phyloP scores from a whole-genome alignment of 176 grass and related monocot species.

The Aegilops longissima region DNA sequence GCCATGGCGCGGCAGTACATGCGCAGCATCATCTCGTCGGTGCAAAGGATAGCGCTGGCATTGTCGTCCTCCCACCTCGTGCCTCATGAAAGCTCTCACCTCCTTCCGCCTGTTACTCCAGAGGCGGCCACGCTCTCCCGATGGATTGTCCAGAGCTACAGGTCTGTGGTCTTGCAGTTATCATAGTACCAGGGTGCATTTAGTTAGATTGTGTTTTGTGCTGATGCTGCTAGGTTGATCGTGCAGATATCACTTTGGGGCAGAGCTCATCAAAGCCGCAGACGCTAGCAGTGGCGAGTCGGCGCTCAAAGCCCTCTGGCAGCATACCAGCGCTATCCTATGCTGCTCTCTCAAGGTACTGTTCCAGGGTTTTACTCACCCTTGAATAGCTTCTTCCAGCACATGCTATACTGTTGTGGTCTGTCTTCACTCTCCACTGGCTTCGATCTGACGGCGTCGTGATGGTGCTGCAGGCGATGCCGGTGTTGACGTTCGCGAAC shows the following conservation, averaged over 20 bases:
- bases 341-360: conserved; percentile 88
- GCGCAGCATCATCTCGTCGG: conserved; percentile 70
- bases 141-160: conserved; percentile 88
- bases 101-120: conserved; percentile 26
- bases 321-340: conserved; percentile 63
- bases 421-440: not conserved
- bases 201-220: not conserved
- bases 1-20: conserved; percentile 88
- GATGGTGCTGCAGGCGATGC: conserved; percentile 45
- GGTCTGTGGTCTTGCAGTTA: conserved; percentile 34
- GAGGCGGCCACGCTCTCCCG: conserved; percentile 70
- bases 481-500: conserved; percentile 78
- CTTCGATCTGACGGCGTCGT: not conserved
- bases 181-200: not conserved
- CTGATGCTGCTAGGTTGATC: conserved; percentile 13
- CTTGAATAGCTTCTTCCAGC: not conserved
- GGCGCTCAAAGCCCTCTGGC: conserved; percentile 68
- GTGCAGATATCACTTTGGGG: conserved; percentile 69
- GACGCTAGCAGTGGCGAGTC: conserved; percentile 28
- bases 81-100: not conserved
- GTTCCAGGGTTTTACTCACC: not conserved
- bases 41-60: conserved; percentile 78
- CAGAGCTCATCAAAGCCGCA: conserved; percentile 51
- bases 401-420: too few relatives aligned
- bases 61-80: conserved; percentile 54